These are phyloP conservation scores for Kodamaea restingae DNA, from an alignment of 805 yeast species.

Conservation along the genomic window DNA sequence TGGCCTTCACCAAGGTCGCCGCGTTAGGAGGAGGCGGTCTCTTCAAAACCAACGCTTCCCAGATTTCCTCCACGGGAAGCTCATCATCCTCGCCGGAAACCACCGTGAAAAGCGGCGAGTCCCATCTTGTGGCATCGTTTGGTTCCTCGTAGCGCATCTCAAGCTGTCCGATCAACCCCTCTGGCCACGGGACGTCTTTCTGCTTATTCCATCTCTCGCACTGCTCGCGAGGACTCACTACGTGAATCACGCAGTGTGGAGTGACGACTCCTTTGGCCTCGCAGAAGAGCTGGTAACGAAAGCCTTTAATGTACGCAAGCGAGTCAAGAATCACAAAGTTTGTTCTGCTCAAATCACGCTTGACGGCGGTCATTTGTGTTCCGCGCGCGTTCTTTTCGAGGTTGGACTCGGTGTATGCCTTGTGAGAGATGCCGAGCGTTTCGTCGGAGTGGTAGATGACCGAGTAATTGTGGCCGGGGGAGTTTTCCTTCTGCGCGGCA, in stretches of 20 bases:
- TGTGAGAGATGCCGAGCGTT: constrained; percentile 64
- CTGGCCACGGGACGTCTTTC: constrained; percentile 48
- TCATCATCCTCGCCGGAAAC: constrained; percentile 49
- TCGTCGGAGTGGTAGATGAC: constrained; percentile 77
- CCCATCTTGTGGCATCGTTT: constrained; percentile 83
- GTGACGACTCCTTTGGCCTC: constrained; percentile 85
- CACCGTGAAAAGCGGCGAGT: constrained; percentile 79
- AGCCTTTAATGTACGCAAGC: constrained; percentile 88
- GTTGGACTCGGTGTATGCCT: constrained; percentile 63
- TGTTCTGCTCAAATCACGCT: constrained; percentile 65
- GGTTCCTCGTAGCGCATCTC: constrained; percentile 93
- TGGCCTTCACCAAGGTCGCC: constrained; percentile 80
- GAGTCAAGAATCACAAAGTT: constrained; percentile 83
- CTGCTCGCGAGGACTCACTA: constrained; percentile 60
- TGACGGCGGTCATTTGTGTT: constrained; percentile 82
- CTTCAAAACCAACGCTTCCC: constrained; percentile 56
- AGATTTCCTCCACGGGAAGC: constrained; percentile 63
- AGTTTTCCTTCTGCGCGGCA: constrained; percentile 30
- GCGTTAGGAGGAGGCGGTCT: constrained; percentile 74
- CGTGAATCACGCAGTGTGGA: constrained; percentile 77
- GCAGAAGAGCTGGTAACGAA: constrained; percentile 88
- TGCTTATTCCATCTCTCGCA: constrained; percentile 62
- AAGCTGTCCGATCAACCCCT: constrained; percentile 59
- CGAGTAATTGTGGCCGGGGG: constrained; percentile 51
- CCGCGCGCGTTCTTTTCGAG: constrained; percentile 82